Evolutionary conservation across 2,329 filamentous ascomycete genomes (phyloP), one percentile per base, ranked within the genome.

Genomic region (Fusarium falciforme): DNA sequence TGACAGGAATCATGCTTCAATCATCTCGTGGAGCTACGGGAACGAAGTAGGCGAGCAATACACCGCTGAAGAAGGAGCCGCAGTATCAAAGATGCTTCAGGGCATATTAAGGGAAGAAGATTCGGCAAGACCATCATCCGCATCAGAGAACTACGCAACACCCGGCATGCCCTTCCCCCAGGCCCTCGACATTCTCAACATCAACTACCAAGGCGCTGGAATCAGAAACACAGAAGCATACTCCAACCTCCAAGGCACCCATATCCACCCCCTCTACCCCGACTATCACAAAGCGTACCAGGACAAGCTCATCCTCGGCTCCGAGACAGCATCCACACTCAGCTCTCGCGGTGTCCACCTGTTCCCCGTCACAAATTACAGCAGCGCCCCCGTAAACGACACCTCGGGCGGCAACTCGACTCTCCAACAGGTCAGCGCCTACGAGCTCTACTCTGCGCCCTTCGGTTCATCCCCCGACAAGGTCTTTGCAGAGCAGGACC

Each of bases 121-220:
- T 61, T 72, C 83, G 0, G 88, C 87, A 0, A 82, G 87, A 2
- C 83, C 80, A 2, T 76, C 80, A 0, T 88, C 87, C 0, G 80
- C 83, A 0, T 84, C 82, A 1, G 84, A 88, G 84, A 88, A 89
- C 77, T 76, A 73, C 11, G 88, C 87, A 5, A 73, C 78, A 3
- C 81, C 87, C 0, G 55, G 59, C 3, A 67, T 77, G 44, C 72
- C 83, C 0, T 82, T 89, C 35, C 79, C 85, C 3, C 67, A 75
- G 0, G 79, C 81, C 2, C 69, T 89, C 36, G 87, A 89, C 73
- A 80, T 89, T 49, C 78, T 86, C n/a, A 83, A 84, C 22, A 76
- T 89, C 6, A 90, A 90, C 79, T 90, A 89, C 78, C 88, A 89
- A 73, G 88, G 88, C 61, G 86, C 88, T 60, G 87, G 88, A 4